These are phyloP conservation scores for Boletus eberwhitei DNA, from an alignment of 768 basidiomycete species.

Conservation along the genomic window DNA sequence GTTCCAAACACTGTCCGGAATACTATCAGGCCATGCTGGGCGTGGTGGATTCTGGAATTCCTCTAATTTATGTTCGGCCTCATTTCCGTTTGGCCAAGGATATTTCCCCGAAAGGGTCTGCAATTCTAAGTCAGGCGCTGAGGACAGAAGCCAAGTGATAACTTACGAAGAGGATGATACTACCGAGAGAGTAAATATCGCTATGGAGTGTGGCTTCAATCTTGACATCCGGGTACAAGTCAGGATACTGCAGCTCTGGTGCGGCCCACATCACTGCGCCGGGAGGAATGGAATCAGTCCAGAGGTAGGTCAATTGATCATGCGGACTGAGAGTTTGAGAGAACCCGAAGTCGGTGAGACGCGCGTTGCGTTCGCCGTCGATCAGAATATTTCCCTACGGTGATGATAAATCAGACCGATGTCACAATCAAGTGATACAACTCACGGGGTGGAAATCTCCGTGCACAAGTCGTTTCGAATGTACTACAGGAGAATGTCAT, in stretches of 20 bases:
- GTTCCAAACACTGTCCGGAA: background rate
- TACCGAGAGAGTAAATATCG: no score
- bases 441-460: constrained; percentile 7
- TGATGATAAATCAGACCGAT: background rate
- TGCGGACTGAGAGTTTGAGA: no score
- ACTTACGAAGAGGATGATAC: constrained; percentile 2
- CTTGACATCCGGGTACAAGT: background rate
- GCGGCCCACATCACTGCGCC: background rate
- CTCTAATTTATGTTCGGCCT: background rate
- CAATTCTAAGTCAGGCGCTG: no score
- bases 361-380: background rate
- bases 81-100: no score
- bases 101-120: constrained; percentile 2
- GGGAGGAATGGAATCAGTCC: background rate
- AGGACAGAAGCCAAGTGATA: background rate
- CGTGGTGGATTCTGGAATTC: background rate
- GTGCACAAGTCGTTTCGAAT: background rate
- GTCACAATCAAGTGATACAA: background rate
- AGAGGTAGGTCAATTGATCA: background rate
- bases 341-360: background rate
- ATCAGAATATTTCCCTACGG: constrained; percentile 2
- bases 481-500: background rate
- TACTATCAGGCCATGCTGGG: background rate
- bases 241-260: background rate
- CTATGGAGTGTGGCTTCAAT: no score